Base-by-base conservation (phyloP, 192 early-diverging fungal species). In the Podila epicladia region DNA sequence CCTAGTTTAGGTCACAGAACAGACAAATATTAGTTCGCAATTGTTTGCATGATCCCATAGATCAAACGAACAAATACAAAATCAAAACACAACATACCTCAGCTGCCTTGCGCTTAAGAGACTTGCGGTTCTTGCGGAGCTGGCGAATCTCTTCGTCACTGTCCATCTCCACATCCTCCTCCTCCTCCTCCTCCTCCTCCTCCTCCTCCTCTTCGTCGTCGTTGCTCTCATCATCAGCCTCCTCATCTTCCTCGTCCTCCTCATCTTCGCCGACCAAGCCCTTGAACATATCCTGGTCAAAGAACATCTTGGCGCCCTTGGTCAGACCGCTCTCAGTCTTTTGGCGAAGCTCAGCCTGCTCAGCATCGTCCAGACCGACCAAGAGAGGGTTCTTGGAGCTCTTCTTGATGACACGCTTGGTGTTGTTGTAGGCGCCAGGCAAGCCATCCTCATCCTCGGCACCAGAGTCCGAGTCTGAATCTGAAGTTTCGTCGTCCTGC, bases 251-350 rank as follows among this genome's bases (percentile, higher is more conserved):
- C 0, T 90, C 87, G 59, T 88, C 85, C 37, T 89, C 87, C 65
- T 86, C 82, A 26, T 89, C 87, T 6, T 84, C 74, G 0, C 78
- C 67, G 37, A 85, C 84, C 51, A 91, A 73, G 26, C 88, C 89
- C 73, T 95, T 91, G 85, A 99, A 99, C 22, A 97, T 72, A 1
- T 95, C 94, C 82, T 99, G 96, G 79, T 97, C 94, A 86, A 99
- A 99, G 87, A 97, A 99, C 82, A 96, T 87, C n/a, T 91, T 87
- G 7, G 97, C 95, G 17, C 91, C 92, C 45, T 92, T 94, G 4
- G 93, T 94, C 33, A 99, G 88, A 61, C 85, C 85, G 64, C 82
- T 85, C 24, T 75, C 65, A 2, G 76, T 89, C 62, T 82, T 82
- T 33, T 84, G 68, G 24, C 74, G 68, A 65, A 86, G 72, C 64